Percentiles rank a stretch among this genome's conserved stretches.
Evolutionary conservation across 202 grass and related monocot species (phyloP).

Genomic region (Musa balbisiana): DNA sequence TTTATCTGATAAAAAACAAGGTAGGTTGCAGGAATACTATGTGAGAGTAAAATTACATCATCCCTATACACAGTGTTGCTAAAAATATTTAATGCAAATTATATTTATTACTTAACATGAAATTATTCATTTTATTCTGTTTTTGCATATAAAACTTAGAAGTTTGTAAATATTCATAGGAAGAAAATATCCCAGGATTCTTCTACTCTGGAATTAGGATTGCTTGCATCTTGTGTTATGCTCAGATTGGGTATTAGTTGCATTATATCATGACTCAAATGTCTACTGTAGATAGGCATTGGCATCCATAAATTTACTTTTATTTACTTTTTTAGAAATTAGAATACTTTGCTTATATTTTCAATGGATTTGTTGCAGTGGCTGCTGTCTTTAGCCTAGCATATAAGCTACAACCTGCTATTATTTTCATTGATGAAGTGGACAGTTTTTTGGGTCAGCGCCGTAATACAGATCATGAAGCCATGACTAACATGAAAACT

Average conservation of each 20-base stretch:
- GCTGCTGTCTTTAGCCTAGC: slow-evolving; percentile 85
- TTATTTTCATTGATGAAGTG: slow-evolving; percentile 98
- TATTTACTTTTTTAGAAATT: background rate
- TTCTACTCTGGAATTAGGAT: background rate
- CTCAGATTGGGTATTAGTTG: background rate
- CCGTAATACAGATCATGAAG: slow-evolving; percentile 71
- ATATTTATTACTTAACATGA: background rate
- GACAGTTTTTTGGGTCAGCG: slow-evolving; percentile 94
- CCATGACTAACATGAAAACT: slow-evolving; percentile 98
- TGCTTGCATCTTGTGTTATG: background rate
- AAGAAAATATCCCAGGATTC: background rate
- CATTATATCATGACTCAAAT: background rate
- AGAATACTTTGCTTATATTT: background rate
- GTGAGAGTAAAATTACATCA: background rate
- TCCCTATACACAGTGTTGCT: background rate
- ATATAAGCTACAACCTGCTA: slow-evolving; percentile 88
- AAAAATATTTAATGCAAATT: background rate
- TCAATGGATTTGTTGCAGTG: slow-evolving; percentile 35
- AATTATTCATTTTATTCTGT: background rate
- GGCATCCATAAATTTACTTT: too few species aligned
- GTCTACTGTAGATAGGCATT: background rate
- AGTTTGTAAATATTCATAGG: background rate
- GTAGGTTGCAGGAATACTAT: background rate
- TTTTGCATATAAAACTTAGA: too few species aligned
- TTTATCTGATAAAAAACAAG: background rate